Base-by-base conservation (phyloP, 2,329 filamentous ascomycete genomes). In the Diaporthe vexans region DNA sequence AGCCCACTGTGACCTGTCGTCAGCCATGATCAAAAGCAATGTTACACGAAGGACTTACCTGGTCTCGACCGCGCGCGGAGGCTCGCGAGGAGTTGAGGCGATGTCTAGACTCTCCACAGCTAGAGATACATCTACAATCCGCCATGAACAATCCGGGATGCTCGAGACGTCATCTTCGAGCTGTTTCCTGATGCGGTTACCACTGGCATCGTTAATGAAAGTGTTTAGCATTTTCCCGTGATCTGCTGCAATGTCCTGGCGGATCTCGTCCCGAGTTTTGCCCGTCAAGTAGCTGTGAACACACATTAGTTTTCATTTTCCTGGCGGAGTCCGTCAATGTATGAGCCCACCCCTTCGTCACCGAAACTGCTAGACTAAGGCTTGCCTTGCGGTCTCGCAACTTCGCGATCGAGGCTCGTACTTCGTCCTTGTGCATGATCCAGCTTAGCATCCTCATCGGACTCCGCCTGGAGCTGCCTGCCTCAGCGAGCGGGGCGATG, bases 301-400 rank as follows among this genome's bases (percentile, higher is more conserved):
- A 10, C 17, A 15, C 0, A 46, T 65, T 17, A 65, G 43, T 29
- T 24, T 3, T 7, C 4, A 21, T 48, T 13, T 15, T 9, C 7
- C 10, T 9, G 9, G 6, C 8, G 9, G 21, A 9, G 8, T 48
- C 8, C 19, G 5, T 48, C 46, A 51, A 10, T 1, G 1, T 5
- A 51, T n/a, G 21, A 1, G 4, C 29, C 37, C 35, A 67, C 61
- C 61, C 61, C 1, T 67, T 52, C 21, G 48, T 2, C 3, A 67
- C 61, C 29, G 61, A 35, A 3, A 67, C 26, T 6, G 61, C 61
- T 11, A 67, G 46, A 8, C 33, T 51, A 0, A 67, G 51, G 29
- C 61, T 67, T 1, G 61, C 61, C 46, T 67, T 67, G 3, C 61
- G 61, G 46, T 67, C 61, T n/a, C 61, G 48, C 21, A 67, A 46